Percentiles rank a stretch among this genome's conserved stretches.
Conservation (phyloP, 179 eudicot genomes). For the Nepenthes alata region DNA sequence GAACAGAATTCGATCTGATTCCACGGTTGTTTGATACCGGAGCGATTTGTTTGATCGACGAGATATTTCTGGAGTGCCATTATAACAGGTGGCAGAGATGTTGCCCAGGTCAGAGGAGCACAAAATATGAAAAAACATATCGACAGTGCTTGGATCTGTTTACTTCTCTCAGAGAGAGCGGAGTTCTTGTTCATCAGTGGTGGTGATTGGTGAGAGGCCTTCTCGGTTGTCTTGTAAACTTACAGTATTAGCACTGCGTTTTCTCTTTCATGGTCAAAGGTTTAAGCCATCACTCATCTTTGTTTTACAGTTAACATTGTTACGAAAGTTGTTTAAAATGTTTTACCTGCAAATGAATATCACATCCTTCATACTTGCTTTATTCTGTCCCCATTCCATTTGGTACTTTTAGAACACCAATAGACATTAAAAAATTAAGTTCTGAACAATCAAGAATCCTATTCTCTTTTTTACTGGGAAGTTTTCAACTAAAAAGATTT, state of each 20-base stretch:
- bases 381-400: neutral
- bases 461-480: too few species aligned
- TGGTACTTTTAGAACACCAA: too few species aligned
- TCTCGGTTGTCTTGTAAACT: too few species aligned
- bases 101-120: constrained; percentile 65
- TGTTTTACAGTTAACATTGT: too few species aligned
- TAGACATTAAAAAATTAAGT: too few species aligned
- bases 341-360: neutral
- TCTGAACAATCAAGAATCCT: too few species aligned
- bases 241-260: too few species aligned
- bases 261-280: too few species aligned
- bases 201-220: constrained; percentile 15
- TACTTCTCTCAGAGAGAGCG: constrained; percentile 31
- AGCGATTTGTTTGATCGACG: constrained; percentile 69
- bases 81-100: constrained; percentile 87
- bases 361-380: neutral
- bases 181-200: constrained; percentile 51
- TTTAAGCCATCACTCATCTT: too few species aligned
- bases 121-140: constrained; percentile 35
- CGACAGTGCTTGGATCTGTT: constrained; percentile 37
- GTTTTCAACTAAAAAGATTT: too few species aligned
- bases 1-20: constrained; percentile 64
- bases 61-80: constrained; percentile 72
- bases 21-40: constrained; percentile 58
- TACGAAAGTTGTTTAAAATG: too few species aligned